phyloP scores from a whole-genome alignment of 352 stramenopile species.

The Phytophthora fragariae region DNA sequence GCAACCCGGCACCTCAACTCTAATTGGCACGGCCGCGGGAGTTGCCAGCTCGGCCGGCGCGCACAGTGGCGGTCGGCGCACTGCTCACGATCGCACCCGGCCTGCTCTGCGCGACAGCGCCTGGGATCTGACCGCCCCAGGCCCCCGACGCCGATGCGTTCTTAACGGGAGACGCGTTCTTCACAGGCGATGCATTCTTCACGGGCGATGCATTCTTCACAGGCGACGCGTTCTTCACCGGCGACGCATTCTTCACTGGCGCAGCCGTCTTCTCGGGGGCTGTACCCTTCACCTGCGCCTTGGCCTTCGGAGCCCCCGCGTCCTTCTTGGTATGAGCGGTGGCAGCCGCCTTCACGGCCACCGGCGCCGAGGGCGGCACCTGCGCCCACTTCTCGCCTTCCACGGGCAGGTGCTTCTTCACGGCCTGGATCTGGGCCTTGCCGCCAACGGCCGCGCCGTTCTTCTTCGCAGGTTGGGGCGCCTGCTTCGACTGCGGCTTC shows the following conservation, averaged over 20 bases:
- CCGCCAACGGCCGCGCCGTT: neutral
- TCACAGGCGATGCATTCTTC: neutral
- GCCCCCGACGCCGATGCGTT: neutral
- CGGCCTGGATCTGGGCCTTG: neutral
- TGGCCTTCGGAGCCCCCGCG: neutral
- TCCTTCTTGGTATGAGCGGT: conserved; percentile 3
- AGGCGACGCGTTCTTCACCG: conserved; percentile 8
- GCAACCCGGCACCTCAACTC: neutral
- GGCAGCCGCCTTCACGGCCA: conserved; percentile 1
- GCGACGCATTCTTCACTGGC: neutral
- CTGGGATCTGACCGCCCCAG: neutral
- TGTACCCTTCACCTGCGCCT: neutral
- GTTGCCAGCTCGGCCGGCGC: neutral
- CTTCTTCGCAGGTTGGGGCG: conserved; percentile 4
- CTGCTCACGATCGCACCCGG: conserved; percentile 8
- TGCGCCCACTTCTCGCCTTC: conserved; percentile 1
- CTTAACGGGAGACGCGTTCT: neutral
- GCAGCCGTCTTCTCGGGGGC: neutral
- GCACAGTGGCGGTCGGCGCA: neutral
- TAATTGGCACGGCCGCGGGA: neutral
- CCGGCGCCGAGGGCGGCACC: conserved; percentile 12
- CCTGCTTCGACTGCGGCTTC: conserved; percentile 5
- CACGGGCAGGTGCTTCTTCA: conserved; percentile 17
- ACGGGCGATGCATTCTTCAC: neutral
- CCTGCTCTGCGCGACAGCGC: neutral